These are phyloP conservation scores for Climacium dendroides DNA, from an alignment of 225 moss, liverwort and hornwort species.

Conservation along the genomic window DNA sequence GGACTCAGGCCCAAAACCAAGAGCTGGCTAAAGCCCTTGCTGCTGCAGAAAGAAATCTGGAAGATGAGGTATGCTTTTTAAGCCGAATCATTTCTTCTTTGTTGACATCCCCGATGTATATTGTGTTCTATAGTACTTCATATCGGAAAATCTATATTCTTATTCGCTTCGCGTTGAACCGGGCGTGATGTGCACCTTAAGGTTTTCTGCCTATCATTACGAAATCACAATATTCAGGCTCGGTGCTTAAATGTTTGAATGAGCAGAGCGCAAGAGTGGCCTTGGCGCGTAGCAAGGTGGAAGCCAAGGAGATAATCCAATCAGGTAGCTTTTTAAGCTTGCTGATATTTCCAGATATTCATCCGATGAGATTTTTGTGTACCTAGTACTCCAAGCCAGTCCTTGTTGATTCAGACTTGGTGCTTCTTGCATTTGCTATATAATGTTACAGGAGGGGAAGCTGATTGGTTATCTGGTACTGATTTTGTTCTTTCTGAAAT, in stretches of 20 bases:
- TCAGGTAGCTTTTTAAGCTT: slow-evolving; percentile 24
- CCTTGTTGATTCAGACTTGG: not conserved
- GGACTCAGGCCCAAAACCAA: slow-evolving; percentile 51
- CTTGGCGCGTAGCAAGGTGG: slow-evolving; percentile 50
- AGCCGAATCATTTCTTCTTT: not conserved
- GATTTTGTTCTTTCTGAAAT: not conserved
- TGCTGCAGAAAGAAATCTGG: slow-evolving; percentile 62
- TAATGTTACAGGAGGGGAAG: not conserved
- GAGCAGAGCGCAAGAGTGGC: slow-evolving; percentile 45
- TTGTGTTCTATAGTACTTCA: not conserved
- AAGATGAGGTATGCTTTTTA: slow-evolving; percentile 38
- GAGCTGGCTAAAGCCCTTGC: slow-evolving; percentile 68
- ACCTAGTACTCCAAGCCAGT: not conserved
- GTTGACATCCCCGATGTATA: not conserved
- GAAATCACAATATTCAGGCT: not conserved
- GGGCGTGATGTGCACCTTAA: not conserved
- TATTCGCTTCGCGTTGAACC: not conserved
- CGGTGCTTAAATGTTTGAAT: not conserved
- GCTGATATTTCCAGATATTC: not conserved
- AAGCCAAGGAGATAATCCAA: slow-evolving; percentile 54
- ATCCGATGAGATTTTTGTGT: not conserved
- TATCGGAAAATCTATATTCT: not conserved
- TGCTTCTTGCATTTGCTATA: not conserved
- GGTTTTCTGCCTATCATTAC: not conserved
- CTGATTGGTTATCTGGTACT: not conserved